Conservation (phyloP, 1,139 yeast species). For the Candida anutae region DNA sequence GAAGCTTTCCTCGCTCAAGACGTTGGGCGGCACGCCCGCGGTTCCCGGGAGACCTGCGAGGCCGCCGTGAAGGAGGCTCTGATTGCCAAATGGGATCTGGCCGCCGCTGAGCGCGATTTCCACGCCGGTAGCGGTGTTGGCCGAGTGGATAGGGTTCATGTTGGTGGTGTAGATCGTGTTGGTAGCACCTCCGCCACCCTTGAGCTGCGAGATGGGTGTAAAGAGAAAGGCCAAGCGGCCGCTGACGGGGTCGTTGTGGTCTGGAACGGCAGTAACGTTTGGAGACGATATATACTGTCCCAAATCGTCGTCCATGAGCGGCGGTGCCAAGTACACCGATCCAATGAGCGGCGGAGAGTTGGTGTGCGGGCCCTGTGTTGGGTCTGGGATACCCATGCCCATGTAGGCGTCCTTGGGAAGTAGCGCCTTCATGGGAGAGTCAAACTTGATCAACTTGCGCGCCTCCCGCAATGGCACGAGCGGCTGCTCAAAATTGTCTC, state of each 20-base stretch:
- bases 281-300: conserved; percentile 60
- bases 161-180: conserved; percentile 17
- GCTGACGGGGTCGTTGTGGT: conserved; percentile 47
- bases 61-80: too few relatives aligned
- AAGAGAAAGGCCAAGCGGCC: conserved; percentile 36
- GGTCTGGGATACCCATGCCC: conserved; percentile 74
- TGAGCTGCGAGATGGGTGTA: conserved; percentile 42
- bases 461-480: conserved; percentile 44
- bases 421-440: conserved; percentile 76
- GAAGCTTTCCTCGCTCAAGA: conserved; percentile 6
- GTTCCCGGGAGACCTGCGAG: conserved; percentile 1
- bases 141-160: conserved; percentile 7
- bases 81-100: conserved; percentile 2
- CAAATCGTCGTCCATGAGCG: conserved; percentile 67
- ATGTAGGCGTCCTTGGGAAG: conserved; percentile 67
- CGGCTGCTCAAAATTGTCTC: conserved; percentile 81
- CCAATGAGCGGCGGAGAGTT: conserved; percentile 89
- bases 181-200: conserved; percentile 27
- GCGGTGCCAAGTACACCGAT: conserved; percentile 74
- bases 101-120: conserved; percentile 2
- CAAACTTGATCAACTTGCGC: conserved; percentile 64
- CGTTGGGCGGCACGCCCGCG: conserved; percentile 1
- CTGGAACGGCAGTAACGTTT: conserved; percentile 44
- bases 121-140: conserved; percentile 5
- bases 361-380: conserved; percentile 65